Base-by-base conservation (phyloP, 495 filamentous ascomycete species). In the Eremomyces bilateralis region DNA sequence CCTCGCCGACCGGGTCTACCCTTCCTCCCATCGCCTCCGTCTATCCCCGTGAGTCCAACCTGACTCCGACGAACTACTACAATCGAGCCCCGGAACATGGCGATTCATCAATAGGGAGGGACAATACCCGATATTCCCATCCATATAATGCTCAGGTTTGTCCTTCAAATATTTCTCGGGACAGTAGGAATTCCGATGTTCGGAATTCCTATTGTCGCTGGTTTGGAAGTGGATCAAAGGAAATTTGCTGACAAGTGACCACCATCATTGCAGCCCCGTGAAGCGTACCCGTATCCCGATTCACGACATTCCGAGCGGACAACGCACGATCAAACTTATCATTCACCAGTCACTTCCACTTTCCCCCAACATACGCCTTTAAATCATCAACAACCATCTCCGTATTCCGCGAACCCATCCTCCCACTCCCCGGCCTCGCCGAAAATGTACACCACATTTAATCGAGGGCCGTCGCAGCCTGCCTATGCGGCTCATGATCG, bases 61-160 rank as follows among this genome's bases (percentile, higher is more conserved):
- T 41, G 31, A 34, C 53, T 0, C 30, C 43, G 6, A 54, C 53
- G 5, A 54, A 53, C 34, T 64, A 59, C 47, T 65, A 64, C 41
- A 60, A 65, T 38, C 60, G 61, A 19, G 58, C 58, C 8, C 49
- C 50, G 10, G 58, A 61, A 34, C 47, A 53, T 31, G 50, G 49
- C 22, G 41, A 53, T 30, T 34, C 48, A 18, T 38, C 39, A 35
- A 10, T 42, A 42, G 40, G 35, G 20, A 43, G 44, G 42, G 45
- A 38, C 27, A 45, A 44, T 24, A 43, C 48, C 21, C 42, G 40
- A 16, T 56, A 53, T 35, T 43, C 45, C 13, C 38, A 37, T 24
- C 45, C 44, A 13, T 62, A 58, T 29, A 52, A 59, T 24, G 29
- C 44, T 13, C 52, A 53, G 51, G 53, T 59, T 47, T 32, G 48